These are phyloP conservation scores for Metschnikowia noctiluminum DNA, from an alignment of 805 yeast genomes.

Conservation along the genomic window DNA sequence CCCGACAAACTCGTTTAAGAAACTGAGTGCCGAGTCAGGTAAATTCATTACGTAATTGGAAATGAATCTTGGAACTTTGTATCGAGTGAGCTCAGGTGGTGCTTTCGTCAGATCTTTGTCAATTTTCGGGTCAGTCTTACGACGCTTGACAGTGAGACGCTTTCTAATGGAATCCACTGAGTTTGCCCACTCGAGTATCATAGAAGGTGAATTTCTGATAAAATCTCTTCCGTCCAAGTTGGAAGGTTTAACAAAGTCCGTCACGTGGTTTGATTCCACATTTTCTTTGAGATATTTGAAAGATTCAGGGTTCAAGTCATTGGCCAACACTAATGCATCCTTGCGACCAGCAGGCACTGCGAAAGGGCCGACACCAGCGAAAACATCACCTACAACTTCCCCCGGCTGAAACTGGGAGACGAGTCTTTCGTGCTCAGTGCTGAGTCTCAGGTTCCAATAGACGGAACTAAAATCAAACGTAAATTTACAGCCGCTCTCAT, in stretches of 20 bases:
- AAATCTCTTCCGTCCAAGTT: conserved; percentile 83
- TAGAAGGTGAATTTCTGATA: conserved; percentile 56
- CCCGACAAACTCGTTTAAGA: conserved; percentile 75
- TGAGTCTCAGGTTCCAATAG: conserved; percentile 94
- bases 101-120: conserved; percentile 17
- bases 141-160: conserved; percentile 32
- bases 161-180: conserved; percentile 33
- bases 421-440: conserved; percentile 87
- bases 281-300: conserved; percentile 67
- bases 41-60: conserved; percentile 90
- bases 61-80: conserved; percentile 51
- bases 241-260: conserved; percentile 53
- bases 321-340: conserved; percentile 76
- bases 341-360: conserved; percentile 94
- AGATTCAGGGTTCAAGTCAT: conserved; percentile 89
- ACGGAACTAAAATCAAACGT: conserved; percentile 88
- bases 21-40: conserved; percentile 88
- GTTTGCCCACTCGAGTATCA: conserved; percentile 47
- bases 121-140: conserved; percentile 37
- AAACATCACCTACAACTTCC: conserved; percentile 86
- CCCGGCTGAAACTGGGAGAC: conserved; percentile 59
- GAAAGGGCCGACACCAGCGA: conserved; percentile 99
- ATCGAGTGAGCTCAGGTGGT: conserved; percentile 18
- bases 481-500: conserved; percentile 82
- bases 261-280: conserved; percentile 60